These are phyloP conservation scores for Colletotrichum sojae DNA, from an alignment of 2,329 filamentous ascomycete genomes.

Conservation along the genomic window DNA sequence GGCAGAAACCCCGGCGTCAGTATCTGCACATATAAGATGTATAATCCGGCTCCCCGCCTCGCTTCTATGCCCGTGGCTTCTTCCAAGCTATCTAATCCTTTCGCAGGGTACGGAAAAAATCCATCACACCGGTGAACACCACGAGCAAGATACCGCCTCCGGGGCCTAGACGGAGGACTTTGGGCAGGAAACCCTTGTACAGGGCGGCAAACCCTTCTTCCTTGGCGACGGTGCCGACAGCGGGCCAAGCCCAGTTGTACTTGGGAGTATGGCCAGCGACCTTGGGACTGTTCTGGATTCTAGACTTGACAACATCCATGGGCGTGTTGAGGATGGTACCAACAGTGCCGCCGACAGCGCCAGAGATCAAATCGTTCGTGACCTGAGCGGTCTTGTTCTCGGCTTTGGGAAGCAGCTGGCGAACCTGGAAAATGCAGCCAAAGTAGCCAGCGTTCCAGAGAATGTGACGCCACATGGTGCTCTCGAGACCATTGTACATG, in stretches of 20 bases:
- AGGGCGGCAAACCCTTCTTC: slow-evolving; percentile 94
- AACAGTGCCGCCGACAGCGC: slow-evolving; percentile 86
- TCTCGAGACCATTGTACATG: slow-evolving; percentile 97
- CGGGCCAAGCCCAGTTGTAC: slow-evolving; percentile 99
- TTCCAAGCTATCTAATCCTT: slow-evolving; percentile 38
- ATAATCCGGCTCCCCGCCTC: slow-evolving; percentile 10
- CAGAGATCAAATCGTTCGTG: slow-evolving; percentile 88
- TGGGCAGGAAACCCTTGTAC: slow-evolving; percentile 98
- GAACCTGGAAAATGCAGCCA: slow-evolving; percentile 98
- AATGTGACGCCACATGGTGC: slow-evolving; percentile 94
- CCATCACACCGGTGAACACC: slow-evolving; percentile 89
- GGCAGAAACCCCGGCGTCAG: slow-evolving; percentile 26
- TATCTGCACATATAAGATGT: slow-evolving; percentile 39
- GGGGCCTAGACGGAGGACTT: slow-evolving; percentile 75
- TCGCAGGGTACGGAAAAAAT: slow-evolving; percentile 84
- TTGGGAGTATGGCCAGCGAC: slow-evolving; percentile 86
- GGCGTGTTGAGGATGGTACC: slow-evolving; percentile 96
- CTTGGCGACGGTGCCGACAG: slow-evolving; percentile 86
- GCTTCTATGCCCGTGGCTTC: background rate
- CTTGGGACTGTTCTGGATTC: slow-evolving; percentile 94
- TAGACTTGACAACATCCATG: slow-evolving; percentile 97
- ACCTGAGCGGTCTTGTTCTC: slow-evolving; percentile 86
- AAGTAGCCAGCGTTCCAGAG: slow-evolving; percentile 97
- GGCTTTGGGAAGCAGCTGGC: slow-evolving; percentile 84
- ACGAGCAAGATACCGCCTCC: slow-evolving; percentile 81